Percentiles rank a stretch among this genome's conserved stretches.
These are phyloP conservation scores for Saccharomyces mikatae DNA, from an alignment of 805 yeast species.

Conservation along the genomic window DNA sequence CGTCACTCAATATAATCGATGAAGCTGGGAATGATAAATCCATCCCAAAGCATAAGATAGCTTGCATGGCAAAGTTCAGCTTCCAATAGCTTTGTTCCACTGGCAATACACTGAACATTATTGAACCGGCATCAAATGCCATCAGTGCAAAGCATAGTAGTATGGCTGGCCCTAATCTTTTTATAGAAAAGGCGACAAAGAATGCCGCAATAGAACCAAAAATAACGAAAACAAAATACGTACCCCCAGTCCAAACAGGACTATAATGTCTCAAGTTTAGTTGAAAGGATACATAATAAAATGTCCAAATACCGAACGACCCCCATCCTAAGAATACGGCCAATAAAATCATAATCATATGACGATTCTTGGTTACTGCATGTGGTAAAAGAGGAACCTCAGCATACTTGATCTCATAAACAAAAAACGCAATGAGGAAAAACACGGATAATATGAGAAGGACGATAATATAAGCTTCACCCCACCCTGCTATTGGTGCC, in stretches of 20 bases:
- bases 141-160: slow-evolving; percentile 44
- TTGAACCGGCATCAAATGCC: slow-evolving; percentile 47
- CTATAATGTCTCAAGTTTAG: slow-evolving; percentile 43
- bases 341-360: slow-evolving; percentile 40
- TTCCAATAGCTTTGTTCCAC: slow-evolving; percentile 52
- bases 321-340: slow-evolving; percentile 66
- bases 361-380: slow-evolving; percentile 37
- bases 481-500: slow-evolving; percentile 69
- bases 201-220: slow-evolving; percentile 52
- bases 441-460: slow-evolving; percentile 45
- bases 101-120: slow-evolving; percentile 50
- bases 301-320: slow-evolving; percentile 65
- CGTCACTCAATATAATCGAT: slow-evolving; percentile 51
- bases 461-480: slow-evolving; percentile 46
- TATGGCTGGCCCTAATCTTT: slow-evolving; percentile 40
- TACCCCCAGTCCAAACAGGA: slow-evolving; percentile 40
- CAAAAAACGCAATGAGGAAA: slow-evolving; percentile 38
- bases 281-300: slow-evolving; percentile 47
- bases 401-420: slow-evolving; percentile 40
- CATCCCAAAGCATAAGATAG: slow-evolving; percentile 64
- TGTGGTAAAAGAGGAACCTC: slow-evolving; percentile 48
- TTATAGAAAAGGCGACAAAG: slow-evolving; percentile 41
- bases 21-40: slow-evolving; percentile 73
- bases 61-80: slow-evolving; percentile 46
- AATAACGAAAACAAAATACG: slow-evolving; percentile 40